phyloP scores from a whole-genome alignment of 805 yeast genomes.

The Cephaloascus fragrans region DNA sequence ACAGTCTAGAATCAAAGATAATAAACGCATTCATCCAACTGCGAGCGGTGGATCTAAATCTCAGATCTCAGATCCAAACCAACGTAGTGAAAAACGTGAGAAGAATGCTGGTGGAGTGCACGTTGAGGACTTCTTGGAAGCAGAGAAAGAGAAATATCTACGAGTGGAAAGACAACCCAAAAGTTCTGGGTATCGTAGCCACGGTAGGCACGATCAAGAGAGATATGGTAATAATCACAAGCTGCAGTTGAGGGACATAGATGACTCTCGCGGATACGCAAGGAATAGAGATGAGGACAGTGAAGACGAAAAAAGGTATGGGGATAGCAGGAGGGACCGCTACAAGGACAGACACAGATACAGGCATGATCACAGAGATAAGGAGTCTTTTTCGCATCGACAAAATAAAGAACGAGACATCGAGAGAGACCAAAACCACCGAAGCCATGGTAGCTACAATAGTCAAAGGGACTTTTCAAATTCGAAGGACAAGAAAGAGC shows the following conservation, averaged over 20 bases:
- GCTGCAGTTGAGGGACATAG: background rate
- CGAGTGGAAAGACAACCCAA: background rate
- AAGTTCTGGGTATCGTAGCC: background rate
- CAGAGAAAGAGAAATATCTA: background rate
- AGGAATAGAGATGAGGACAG: background rate
- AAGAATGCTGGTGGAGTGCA: background rate
- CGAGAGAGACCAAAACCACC: no score
- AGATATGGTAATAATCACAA: background rate
- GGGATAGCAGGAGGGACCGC: background rate
- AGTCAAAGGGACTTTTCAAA: no score
- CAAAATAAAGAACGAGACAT: no score
- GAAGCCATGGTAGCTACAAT: no score
- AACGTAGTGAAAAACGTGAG: background rate
- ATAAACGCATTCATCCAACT: background rate
- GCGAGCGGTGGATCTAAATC: no score
- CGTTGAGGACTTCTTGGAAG: background rate
- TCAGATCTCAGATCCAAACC: background rate
- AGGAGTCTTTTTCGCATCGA: no score
- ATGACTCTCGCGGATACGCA: no score
- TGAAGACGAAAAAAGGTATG: background rate
- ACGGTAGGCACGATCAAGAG: background rate
- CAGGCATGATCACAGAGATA: slow-evolving; percentile 1
- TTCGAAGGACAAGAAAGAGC: no score
- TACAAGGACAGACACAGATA: background rate
- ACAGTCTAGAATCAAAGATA: background rate